Conservation (phyloP, 495 filamentous ascomycete genomes). For the Astrocystis sublimbata region DNA sequence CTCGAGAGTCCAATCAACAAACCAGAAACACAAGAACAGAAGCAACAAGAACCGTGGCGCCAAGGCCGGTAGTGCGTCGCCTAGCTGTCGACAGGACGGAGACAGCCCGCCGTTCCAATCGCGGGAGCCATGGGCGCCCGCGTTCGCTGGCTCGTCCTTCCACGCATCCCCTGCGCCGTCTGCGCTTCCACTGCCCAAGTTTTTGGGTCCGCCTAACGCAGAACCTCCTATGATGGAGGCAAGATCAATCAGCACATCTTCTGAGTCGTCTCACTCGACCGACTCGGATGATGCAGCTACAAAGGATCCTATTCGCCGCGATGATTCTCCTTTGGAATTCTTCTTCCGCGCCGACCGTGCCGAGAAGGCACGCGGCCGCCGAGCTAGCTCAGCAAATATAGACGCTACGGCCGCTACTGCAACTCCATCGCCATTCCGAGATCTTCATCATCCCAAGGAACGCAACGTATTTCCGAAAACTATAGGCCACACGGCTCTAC, state of each 20-base stretch:
- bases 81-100: constrained; percentile 38
- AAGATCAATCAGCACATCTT: constrained; percentile 23
- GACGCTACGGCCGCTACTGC: constrained; percentile 25
- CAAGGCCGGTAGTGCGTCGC: constrained; percentile 37
- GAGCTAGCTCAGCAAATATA: constrained; percentile 46
- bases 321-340: constrained; percentile 77
- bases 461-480: constrained; percentile 35
- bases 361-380: constrained; percentile 63
- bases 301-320: constrained; percentile 23
- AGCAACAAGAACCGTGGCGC: constrained; percentile 31
- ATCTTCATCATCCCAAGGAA: constrained; percentile 37
- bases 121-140: constrained; percentile 48
- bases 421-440: constrained; percentile 35
- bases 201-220: constrained; percentile 79
- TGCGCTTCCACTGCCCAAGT: constrained; percentile 88
- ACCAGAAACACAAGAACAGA: constrained; percentile 35
- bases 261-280: constrained; percentile 41
- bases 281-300: constrained; percentile 49
- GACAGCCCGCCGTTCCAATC: constrained; percentile 33
- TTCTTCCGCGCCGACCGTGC: constrained; percentile 85
- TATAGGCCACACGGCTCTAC: constrained; percentile 23
- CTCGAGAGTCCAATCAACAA: constrained; percentile 38
- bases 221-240: constrained; percentile 54
- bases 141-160: constrained; percentile 94
- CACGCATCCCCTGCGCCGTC: constrained; percentile 93